Conservation (phyloP, 1,284 basidiomycete genomes). For the Heterobasidion annosum region DNA sequence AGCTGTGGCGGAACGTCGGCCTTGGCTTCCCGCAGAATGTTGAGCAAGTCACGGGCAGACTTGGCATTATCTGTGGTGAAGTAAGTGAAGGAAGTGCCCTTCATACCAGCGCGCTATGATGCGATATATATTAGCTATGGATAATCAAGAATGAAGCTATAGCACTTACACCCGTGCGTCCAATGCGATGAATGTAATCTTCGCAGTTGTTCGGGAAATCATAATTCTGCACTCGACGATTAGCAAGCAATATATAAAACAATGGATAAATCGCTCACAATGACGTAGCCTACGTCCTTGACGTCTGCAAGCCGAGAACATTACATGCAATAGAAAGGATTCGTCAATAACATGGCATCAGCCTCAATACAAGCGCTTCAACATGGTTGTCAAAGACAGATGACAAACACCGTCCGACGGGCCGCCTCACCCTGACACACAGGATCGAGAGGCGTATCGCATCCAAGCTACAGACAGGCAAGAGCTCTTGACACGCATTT, state of each 20-base stretch:
- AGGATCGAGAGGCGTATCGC: constrained; percentile 23
- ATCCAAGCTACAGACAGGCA: constrained; percentile 46
- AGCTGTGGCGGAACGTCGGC: constrained; percentile 83
- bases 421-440: constrained; percentile 22
- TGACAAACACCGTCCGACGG: constrained; percentile 28
- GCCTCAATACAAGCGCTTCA: constrained; percentile 47
- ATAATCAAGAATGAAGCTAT: background rate
- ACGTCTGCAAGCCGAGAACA: constrained; percentile 56
- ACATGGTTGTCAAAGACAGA: constrained; percentile 23
- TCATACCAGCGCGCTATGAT: constrained; percentile 75
- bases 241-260: constrained; percentile 11
- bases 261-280: constrained; percentile 44
- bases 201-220: constrained; percentile 97
- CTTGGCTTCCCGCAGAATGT: constrained; percentile 87
- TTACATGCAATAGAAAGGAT: constrained; percentile 15
- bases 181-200: constrained; percentile 92
- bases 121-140: no score
- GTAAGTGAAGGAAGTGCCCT: constrained; percentile 91
- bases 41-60: constrained; percentile 85
- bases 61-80: constrained; percentile 95
- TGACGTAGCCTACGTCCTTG: constrained; percentile 91
- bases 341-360: constrained; percentile 47
- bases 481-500: constrained; percentile 32
- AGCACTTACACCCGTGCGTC: constrained; percentile 69
- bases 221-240: constrained; percentile 60